Evolutionary conservation across 345 rosid species (phyloP).

Genomic region (Zanthoxylum bungeanum): DNA sequence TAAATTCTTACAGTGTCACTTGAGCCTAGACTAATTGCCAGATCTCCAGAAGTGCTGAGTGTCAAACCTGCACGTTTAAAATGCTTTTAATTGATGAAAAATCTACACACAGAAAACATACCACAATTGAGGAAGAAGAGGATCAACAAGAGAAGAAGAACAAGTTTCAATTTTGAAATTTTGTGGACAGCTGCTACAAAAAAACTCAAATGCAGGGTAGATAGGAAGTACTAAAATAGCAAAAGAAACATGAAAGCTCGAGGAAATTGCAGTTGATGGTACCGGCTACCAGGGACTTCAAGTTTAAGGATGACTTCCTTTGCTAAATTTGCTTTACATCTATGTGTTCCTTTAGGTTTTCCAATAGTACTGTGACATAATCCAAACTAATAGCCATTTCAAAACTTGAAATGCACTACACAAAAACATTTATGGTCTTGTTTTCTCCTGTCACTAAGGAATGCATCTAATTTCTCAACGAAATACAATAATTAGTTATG

Average conservation of each 20-base stretch:
- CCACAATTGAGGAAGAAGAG: background rate
- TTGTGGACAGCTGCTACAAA: background rate
- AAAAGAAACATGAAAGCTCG: conserved; percentile 1
- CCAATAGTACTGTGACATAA: background rate
- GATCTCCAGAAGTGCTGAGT: conserved; percentile 79
- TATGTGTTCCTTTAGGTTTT: background rate
- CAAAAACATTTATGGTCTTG: background rate
- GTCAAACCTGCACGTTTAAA: conserved; percentile 61
- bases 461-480: background rate
- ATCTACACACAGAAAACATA: background rate
- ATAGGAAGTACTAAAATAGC: background rate
- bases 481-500: background rate
- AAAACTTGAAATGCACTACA: background rate
- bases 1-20: conserved; percentile 73
- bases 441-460: background rate
- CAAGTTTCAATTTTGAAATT: background rate
- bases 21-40: conserved; percentile 91
- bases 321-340: background rate
- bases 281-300: background rate
- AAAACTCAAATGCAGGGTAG: background rate
- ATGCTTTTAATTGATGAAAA: conserved; percentile 1
- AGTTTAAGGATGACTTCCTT: background rate
- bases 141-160: background rate
- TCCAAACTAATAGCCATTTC: background rate
- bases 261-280: background rate